These are phyloP conservation scores for Penicillium sp. DNA, from an alignment of 2,329 filamentous ascomycete genomes.

Conservation along the genomic window DNA sequence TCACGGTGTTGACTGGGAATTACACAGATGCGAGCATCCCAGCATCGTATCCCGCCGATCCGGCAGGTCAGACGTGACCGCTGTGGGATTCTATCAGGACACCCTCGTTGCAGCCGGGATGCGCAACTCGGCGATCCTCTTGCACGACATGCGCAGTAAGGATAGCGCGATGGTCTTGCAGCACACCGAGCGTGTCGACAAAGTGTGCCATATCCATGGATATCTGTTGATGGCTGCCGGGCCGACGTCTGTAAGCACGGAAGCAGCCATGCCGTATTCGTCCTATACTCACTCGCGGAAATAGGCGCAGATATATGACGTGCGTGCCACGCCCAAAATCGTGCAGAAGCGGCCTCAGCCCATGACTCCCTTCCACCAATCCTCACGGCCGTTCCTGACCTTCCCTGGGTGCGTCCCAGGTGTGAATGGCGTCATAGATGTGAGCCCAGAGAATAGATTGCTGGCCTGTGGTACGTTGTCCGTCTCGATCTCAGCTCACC, in stretches of 20 bases:
- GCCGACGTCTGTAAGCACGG: constrained; percentile 29
- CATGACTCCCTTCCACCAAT: constrained; percentile 26
- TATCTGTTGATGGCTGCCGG: constrained; percentile 38
- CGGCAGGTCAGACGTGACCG: too few relatives aligned
- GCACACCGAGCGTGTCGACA: constrained; percentile 35
- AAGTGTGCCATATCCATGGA: constrained; percentile 37
- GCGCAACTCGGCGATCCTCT: constrained; percentile 28
- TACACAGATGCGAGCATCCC: too few relatives aligned
- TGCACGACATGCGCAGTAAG: constrained; percentile 38
- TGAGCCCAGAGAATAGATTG: constrained; percentile 38
- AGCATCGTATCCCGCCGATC: too few relatives aligned
- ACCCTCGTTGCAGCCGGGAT: constrained; percentile 12
- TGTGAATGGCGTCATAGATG: constrained; percentile 34
- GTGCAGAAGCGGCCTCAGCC: constrained; percentile 30
- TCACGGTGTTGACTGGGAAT: too few relatives aligned
- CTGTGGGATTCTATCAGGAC: too few relatives aligned
- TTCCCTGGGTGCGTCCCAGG: constrained; percentile 34
- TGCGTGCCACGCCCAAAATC: constrained; percentile 35
- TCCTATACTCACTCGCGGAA: background rate
- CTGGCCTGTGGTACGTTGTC: constrained; percentile 36
- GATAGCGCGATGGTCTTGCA: constrained; percentile 33
- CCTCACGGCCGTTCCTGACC: constrained; percentile 36
- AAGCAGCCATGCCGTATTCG: background rate
- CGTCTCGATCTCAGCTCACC: background rate
- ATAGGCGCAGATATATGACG: constrained; percentile 44